phyloP scores from a whole-genome alignment of 352 stramenopile genomes.

The Globisporangium mamillatum region DNA sequence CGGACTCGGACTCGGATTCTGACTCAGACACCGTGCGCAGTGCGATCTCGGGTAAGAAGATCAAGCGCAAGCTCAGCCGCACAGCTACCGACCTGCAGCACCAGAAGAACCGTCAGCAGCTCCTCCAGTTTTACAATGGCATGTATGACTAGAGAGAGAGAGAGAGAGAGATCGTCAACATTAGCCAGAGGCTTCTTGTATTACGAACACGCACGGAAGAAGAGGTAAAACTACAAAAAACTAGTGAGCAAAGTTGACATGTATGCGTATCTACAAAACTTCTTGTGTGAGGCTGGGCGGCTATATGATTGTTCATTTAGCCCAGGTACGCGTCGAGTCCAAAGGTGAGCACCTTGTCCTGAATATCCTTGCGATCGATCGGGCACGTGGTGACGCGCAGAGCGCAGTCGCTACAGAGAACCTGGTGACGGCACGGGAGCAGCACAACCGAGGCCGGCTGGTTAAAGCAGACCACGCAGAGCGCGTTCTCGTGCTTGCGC shows the following conservation, averaged over 20 bases:
- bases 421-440: conserved; percentile 55
- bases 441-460: conserved; percentile 46
- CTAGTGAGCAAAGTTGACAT: conserved; percentile 2
- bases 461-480: conserved; percentile 60
- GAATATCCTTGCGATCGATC: conserved; percentile 54
- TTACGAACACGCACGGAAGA: background rate
- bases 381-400: conserved; percentile 52
- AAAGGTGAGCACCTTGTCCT: conserved; percentile 67
- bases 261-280: background rate
- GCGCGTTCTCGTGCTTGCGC: conserved; percentile 21
- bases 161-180: background rate
- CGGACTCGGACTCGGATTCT: conserved; percentile 31
- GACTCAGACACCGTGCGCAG: conserved; percentile 73
- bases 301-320: background rate
- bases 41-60: conserved; percentile 85
- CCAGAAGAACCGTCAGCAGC: conserved; percentile 71
- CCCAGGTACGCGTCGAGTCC: conserved; percentile 42
- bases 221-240: conserved; percentile 3
- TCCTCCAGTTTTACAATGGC: conserved; percentile 86
- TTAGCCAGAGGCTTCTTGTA: conserved; percentile 1
- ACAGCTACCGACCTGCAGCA: conserved; percentile 56
- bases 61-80: conserved; percentile 73
- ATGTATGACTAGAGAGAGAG: conserved; percentile 66
- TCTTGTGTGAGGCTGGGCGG: background rate
- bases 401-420: conserved; percentile 55